Conservation (phyloP, 1,139 yeast genomes). For the Nematodospora anomalae region DNA sequence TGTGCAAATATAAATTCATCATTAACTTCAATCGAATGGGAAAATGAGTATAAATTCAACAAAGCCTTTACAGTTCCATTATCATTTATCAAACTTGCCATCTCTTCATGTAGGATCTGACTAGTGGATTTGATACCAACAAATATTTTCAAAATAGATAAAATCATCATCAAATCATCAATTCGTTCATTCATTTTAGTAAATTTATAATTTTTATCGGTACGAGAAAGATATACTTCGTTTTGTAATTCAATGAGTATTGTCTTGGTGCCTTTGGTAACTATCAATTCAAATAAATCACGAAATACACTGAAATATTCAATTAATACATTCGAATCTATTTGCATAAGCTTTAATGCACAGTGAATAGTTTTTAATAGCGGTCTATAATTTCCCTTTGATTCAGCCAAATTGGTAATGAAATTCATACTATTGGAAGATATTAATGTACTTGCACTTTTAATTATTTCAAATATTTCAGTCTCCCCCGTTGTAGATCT, state of each 20-base stretch:
- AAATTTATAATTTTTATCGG: constrained; percentile 32
- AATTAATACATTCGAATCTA: constrained; percentile 42
- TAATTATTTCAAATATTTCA: constrained; percentile 38
- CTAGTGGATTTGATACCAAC: constrained; percentile 51
- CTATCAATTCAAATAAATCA: constrained; percentile 57
- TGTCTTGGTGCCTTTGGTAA: constrained; percentile 57
- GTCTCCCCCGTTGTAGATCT: constrained; percentile 27
- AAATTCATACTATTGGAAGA: constrained; percentile 49
- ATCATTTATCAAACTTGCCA: constrained; percentile 55
- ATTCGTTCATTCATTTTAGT: constrained; percentile 42
- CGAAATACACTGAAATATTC: constrained; percentile 52
- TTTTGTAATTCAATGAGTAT: constrained; percentile 59
- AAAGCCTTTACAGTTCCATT: constrained; percentile 64
- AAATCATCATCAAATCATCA: constrained; percentile 65
- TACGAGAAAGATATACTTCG: constrained; percentile 44
- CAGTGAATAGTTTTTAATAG: constrained; percentile 58
- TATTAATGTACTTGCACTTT: constrained; percentile 42
- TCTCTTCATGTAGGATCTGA: constrained; percentile 39
- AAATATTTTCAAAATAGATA: constrained; percentile 62
- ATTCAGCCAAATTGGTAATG: constrained; percentile 37
- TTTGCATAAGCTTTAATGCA: constrained; percentile 44
- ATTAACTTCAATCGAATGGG: constrained; percentile 60
- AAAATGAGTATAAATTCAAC: constrained; percentile 64
- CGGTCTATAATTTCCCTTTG: constrained; percentile 54
- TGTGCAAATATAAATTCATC: constrained; percentile 74